Base-by-base conservation (phyloP, 345 rosid genomes). In the Boechera retrofracta region DNA sequence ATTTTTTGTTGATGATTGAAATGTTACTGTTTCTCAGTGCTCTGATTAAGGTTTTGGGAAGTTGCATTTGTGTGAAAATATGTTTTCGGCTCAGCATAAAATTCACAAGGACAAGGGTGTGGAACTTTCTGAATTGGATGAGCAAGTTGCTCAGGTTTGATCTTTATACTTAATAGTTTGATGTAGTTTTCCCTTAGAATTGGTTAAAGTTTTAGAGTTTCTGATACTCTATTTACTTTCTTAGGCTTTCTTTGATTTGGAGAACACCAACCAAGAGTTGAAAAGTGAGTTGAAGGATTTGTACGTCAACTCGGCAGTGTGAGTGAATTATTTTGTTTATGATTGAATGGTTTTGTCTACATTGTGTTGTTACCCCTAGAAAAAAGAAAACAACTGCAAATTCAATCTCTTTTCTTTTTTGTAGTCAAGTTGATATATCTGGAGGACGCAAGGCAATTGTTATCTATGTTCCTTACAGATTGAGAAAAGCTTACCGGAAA, bases 211-310 rank as follows among this genome's bases (percentile, higher is more conserved):
- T 60, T 49, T 21, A 1, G 18, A 33, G 2, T 47, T 74, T 24
- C 8, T 61, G 31, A 47, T 38, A 5, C 21, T 59, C n/a, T 83
- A 55, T 29, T 2, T 35, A n/a, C 36, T 69, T 13, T 28, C 11
- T 15, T 67, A 92, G 98, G 90, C 93, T 13, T 57, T 93, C 67
- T 91, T 93, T 76, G 97, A 93, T 82, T 80, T 91, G 87, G 98
- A 93, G 80, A 91, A 88, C 67, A 82, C 87, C 38, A 90, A 85
- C 79, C 87, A 79, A 57, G 98, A 91, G 73, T 74, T 93, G 83
- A 93, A 93, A 68, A 91, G 92, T 82, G 98, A 91, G 26, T 75
- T 93, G 78, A 91, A 91, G 84, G 98, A 93, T 82, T 85, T 93
- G 26, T 93, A 82, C 70, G 88, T 91, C 21, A 90, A 91, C 77